Base-by-base conservation (phyloP, 2,329 filamentous ascomycete species). In the Fusarium nanum region DNA sequence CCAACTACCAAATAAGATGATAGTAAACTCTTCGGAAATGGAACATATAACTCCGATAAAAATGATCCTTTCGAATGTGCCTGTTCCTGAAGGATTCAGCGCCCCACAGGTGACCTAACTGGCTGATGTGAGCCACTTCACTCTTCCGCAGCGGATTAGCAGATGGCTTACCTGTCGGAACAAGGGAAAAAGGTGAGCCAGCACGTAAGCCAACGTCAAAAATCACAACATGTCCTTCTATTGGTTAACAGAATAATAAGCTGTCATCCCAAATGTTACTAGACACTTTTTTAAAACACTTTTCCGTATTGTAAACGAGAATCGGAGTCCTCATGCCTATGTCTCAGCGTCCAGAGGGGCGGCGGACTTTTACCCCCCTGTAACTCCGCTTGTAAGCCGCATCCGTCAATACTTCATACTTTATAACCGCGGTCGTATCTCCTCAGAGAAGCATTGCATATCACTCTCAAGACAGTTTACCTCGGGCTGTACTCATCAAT, bases 111-210 rank as follows among this genome's bases (percentile, higher is more conserved):
- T 11, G 22, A 20, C 2, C 12, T 12, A 11, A 9, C 20, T 28
- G 23, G 49, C 49, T 53, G 49, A 53, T 41, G 49, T 53, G 49
- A 53, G 49, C 49, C 49, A 28, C 23, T n/a, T 9, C 14, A 37
- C 10, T 7, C 8, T 11, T 42, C 49, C 18, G 23, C 23, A 16
- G 18, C 49, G 18, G 49, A 41, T 22, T 53, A 53, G 23, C n/a
- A 22, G 13, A 6, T 42, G 49, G 49, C 34, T 53, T 27, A 53
- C n/a, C 10, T 20, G 13, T 5, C 8, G 11, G 16, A 28, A 20
- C 25, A 13, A 27, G 16, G 7, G 23, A 3, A 20, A 16, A 37
- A 25, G 11, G 23, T 41, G 16, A 52, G 23, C 48, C 23, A 11
- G 4, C 6, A 16, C 9, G 10, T 50, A 20, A 53, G 32, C 23